These are phyloP conservation scores for Cyclotella choctawhatcheeana DNA, from an alignment of 108 stramenopile genomes.

Conservation along the genomic window DNA sequence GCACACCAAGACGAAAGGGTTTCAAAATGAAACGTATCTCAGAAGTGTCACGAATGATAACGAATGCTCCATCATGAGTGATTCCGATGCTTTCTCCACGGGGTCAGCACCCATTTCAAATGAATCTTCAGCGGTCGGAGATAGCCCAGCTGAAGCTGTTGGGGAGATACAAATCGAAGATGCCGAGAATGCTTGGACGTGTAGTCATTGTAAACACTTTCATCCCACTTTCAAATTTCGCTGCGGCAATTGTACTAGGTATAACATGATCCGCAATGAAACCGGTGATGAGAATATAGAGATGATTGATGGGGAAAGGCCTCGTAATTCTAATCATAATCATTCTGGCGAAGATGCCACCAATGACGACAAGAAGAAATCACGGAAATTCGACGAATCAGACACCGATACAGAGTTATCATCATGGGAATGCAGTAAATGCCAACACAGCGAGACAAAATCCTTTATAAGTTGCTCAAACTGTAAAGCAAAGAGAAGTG, in stretches of 20 bases:
- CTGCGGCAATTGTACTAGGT: not conserved
- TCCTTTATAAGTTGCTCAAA: not conserved
- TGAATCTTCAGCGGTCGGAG: too few species aligned
- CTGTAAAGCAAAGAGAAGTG: slow-evolving; percentile 4
- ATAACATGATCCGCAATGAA: not conserved
- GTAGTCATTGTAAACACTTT: not conserved
- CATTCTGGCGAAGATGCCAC: too few species aligned
- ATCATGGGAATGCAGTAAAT: not conserved
- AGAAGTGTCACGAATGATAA: not conserved
- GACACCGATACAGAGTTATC: not conserved
- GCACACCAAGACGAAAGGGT: too few species aligned
- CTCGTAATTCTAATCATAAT: too few species aligned
- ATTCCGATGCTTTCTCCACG: not conserved
- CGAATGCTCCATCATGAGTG: not conserved
- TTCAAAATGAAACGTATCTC: not conserved
- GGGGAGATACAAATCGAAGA: too few species aligned
- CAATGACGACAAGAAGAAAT: too few species aligned
- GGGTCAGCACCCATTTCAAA: not conserved
- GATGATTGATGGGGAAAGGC: not conserved
- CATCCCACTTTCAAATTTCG: not conserved
- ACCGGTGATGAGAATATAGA: not conserved
- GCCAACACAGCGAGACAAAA: not conserved
- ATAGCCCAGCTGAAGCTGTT: too few species aligned
- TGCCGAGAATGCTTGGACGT: not conserved
- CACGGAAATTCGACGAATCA: not conserved